phyloP scores from a whole-genome alignment of 345 rosid species.

The Pelargonium nanum region DNA sequence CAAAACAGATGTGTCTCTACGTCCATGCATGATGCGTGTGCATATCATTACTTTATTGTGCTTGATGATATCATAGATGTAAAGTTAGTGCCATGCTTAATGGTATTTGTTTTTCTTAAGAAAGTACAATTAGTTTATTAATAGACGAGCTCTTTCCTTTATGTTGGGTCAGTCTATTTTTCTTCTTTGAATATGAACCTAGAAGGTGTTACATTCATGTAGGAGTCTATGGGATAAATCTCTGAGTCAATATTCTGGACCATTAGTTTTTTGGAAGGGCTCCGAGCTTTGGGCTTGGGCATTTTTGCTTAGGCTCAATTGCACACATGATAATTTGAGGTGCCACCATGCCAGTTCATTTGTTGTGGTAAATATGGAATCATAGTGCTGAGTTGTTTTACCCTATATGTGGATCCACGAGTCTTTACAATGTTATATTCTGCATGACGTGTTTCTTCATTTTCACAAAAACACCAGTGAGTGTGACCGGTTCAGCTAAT shows the following conservation, averaged over 20 bases:
- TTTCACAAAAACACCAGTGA: neutral
- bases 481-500: neutral
- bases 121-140: too few species aligned
- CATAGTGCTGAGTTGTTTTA: neutral
- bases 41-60: neutral
- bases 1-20: neutral
- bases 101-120: neutral
- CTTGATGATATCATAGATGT: neutral
- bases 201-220: neutral
- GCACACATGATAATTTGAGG: neutral
- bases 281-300: neutral
- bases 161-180: neutral
- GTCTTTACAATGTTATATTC: neutral
- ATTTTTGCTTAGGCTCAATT: too few species aligned
- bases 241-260: neutral
- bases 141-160: neutral
- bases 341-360: neutral
- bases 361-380: neutral
- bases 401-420: neutral
- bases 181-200: neutral
- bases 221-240: neutral
- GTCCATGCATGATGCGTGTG: neutral
- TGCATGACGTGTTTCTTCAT: neutral
- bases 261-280: neutral
- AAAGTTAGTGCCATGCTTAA: neutral